These are phyloP conservation scores for Rhodotorula paludigena DNA, from an alignment of 768 basidiomycete species.

Conservation along the genomic window DNA sequence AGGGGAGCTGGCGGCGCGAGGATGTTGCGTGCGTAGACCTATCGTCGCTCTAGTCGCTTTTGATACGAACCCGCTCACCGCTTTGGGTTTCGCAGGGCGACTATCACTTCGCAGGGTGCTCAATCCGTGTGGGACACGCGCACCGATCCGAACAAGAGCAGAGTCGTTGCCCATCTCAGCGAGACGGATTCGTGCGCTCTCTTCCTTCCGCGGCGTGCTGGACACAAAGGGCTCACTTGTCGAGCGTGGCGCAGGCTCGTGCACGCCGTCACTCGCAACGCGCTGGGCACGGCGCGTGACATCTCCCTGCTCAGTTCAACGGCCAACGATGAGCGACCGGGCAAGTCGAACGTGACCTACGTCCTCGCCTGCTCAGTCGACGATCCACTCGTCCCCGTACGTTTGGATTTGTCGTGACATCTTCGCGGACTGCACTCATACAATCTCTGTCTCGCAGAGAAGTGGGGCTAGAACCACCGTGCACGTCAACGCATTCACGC, in stretches of 20 bases:
- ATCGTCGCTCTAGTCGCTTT: not conserved
- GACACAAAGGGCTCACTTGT: too few relatives aligned
- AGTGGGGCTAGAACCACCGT: slow-evolving; percentile 6
- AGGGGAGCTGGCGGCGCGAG: slow-evolving; percentile 27
- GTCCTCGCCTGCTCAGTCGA: slow-evolving; percentile 16
- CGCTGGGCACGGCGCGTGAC: slow-evolving; percentile 22
- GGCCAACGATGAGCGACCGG: not conserved
- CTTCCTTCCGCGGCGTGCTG: not conserved
- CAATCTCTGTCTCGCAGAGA: too few relatives aligned
- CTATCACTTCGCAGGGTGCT: slow-evolving; percentile 10
- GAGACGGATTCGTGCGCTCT: slow-evolving; percentile 7
- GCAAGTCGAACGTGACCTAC: slow-evolving; percentile 5
- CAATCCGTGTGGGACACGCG: slow-evolving; percentile 28
- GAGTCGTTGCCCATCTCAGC: slow-evolving; percentile 5
- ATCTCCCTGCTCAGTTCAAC: slow-evolving; percentile 1
- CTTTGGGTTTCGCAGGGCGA: slow-evolving; percentile 13
- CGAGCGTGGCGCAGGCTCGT: not conserved
- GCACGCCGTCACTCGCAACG: slow-evolving; percentile 10
- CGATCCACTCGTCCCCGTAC: slow-evolving; percentile 28
- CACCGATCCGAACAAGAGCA: slow-evolving; percentile 6
- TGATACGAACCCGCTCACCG: too few relatives aligned
- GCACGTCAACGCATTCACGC: slow-evolving; percentile 19
- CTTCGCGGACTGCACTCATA: too few relatives aligned
- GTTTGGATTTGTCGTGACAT: not conserved
- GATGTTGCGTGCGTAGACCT: slow-evolving; percentile 22